Evolutionary conservation across 495 filamentous ascomycete species (phyloP), one percentile per base, ranked within the genome.

Genomic region (Talaromyces stipitatus): DNA sequence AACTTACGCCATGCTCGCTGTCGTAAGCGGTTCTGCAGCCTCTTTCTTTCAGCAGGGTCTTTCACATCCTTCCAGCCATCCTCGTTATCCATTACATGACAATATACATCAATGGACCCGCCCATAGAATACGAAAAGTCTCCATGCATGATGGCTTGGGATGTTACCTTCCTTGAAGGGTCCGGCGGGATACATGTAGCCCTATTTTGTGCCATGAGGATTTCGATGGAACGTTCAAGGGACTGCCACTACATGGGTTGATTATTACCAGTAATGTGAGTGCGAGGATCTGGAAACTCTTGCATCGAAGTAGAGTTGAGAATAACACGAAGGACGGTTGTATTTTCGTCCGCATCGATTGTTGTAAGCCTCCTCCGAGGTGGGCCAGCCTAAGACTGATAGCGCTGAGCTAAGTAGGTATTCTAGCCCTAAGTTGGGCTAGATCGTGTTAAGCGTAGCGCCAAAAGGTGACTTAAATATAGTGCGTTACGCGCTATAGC

Each of bases 11-110:
- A 68, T 16, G 74, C 73, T 51, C 72, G 60, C 60, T 78, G 74
- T 43, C 75, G 74, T 20, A 75, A 48, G 7, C 75, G 64, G 58
- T 78, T 78, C 60, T 77, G 75, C 29, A 66, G 59, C 38, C 66
- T 58, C 32, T 73, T 64, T 4, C 75, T 62, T 52, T 77, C 74
- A 27, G 64, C 62, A 2, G 67, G 61, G 48, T 74, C 72, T 4
- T 64, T 66, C 16, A 73, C 41, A 1, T 66, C 71, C 2, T 62
- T 55, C 75, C 75, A 76, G 22, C 70, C 66, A 55, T 78, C 72
- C 7, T 33, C 38, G 5, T 50, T 50, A 14, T 14, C n/a, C 5
- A 14, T 3, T 28, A 11, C 22, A 20, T 50, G 27, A n/a, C n/a
- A 50, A 28, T n/a, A 27, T 12, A 24, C 4, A 16, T 50, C 4